Evolutionary conservation across 345 rosid species (phyloP).

Genomic region (Microcos paniculata): DNA sequence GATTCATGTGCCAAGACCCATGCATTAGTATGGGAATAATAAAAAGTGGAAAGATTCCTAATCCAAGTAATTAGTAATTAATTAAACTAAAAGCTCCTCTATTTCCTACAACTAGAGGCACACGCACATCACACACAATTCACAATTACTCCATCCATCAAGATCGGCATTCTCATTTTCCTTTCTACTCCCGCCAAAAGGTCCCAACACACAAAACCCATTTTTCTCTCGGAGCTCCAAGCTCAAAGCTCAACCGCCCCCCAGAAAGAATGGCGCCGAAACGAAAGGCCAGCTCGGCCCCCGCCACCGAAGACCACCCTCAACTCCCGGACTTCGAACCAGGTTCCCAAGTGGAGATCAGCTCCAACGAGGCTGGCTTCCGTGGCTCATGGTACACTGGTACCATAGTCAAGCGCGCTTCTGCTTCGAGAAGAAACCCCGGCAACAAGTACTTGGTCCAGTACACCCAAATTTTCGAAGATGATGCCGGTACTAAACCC

Average conservation of each 20-base stretch:
- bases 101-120: no score
- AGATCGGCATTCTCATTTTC: background rate
- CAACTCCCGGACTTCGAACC: constrained; percentile 32
- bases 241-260: background rate
- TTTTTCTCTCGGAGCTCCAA: no score
- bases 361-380: constrained; percentile 62
- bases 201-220: no score
- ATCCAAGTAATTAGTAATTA: no score
- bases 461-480: constrained; percentile 52
- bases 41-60: no score
- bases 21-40: no score
- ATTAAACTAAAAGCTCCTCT: no score
- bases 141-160: no score
- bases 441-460: constrained; percentile 36
- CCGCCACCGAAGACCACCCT: constrained; percentile 11
- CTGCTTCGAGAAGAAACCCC: constrained; percentile 22
- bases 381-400: constrained; percentile 74
- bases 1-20: no score
- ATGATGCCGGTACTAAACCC: constrained; percentile 44
- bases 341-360: constrained; percentile 61
- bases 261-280: background rate
- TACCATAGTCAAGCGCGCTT: constrained; percentile 35
- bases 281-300: constrained; percentile 8
- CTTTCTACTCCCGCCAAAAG: constrained; percentile 14
- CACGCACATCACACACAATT: no score